A percentile compares a stretch with the other conserved stretches of the same genome.
phyloP scores from a whole-genome alignment of 192 early-diverging fungal genomes.

The Lobosporangium transversale region DNA sequence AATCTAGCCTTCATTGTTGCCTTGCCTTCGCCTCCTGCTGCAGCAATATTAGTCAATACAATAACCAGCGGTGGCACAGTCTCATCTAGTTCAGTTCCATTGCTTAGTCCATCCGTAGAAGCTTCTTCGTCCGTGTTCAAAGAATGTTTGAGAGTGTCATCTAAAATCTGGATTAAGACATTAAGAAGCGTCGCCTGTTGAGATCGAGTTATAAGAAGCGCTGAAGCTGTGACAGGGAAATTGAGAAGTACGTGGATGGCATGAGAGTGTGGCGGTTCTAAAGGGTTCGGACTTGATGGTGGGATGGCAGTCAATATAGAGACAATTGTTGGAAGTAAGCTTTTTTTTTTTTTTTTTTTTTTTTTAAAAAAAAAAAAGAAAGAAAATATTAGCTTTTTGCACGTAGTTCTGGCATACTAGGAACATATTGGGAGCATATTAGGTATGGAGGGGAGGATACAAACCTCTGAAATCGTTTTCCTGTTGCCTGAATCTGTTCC shows the following conservation, averaged over 20 bases:
- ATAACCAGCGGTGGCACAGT: conserved; percentile 73
- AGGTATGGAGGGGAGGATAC: background rate
- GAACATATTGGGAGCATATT: background rate
- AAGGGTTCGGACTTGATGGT: conserved; percentile 54
- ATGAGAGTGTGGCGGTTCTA: conserved; percentile 80
- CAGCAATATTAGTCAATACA: conserved; percentile 69
- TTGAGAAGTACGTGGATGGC: conserved; percentile 81
- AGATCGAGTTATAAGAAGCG: conserved; percentile 41
- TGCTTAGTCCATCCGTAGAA: conserved; percentile 40
- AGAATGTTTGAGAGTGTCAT: conserved; percentile 45
- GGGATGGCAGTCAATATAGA: conserved; percentile 53
- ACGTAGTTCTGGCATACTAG: background rate
- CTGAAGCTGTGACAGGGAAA: conserved; percentile 51
- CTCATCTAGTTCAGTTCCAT: conserved; percentile 65
- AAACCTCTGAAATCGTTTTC: conserved; percentile 50
- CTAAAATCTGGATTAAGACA: conserved; percentile 36
- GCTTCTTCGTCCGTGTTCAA: conserved; percentile 60
- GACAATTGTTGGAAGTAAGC: conserved; percentile 56
- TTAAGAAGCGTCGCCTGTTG: conserved; percentile 26
- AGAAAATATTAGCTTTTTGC: background rate
- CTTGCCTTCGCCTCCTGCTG: conserved; percentile 56
- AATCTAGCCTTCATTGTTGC: conserved; percentile 52
- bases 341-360: too few relatives aligned
- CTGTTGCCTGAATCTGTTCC: conserved; percentile 1
- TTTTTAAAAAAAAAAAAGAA: background rate